Evolutionary conservation across 129 eudicot genomes (phyloP).

Genomic region (Lonicera japonica): DNA sequence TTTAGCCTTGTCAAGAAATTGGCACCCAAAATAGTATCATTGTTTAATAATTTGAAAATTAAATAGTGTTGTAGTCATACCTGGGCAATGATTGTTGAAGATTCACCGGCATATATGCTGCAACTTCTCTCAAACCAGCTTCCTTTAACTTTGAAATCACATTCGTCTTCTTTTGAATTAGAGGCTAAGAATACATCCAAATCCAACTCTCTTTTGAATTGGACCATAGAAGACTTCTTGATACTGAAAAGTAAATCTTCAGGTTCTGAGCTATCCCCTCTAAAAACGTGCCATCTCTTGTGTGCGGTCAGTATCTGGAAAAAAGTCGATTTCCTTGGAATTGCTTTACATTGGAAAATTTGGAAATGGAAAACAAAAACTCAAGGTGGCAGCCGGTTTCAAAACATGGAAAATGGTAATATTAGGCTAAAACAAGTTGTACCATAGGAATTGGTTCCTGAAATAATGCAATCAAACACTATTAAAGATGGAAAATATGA

Average conservation of each 20-base stretch:
- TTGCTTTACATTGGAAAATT: too few species aligned
- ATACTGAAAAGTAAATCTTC: slow-evolving; percentile 25
- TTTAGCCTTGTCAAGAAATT: too few species aligned
- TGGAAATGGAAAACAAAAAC: too few species aligned
- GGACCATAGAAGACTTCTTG: slow-evolving; percentile 29
- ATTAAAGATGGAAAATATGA: too few species aligned
- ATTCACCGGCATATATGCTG: slow-evolving; percentile 27
- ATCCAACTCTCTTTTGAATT: slow-evolving; percentile 29
- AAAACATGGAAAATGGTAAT: too few species aligned
- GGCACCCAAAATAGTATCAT: too few species aligned
- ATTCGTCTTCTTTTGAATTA: slow-evolving; percentile 23
- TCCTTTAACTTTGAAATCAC: slow-evolving; percentile 37
- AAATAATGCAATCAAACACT: too few species aligned
- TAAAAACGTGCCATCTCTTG: slow-evolving; percentile 36
- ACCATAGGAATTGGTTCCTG: too few species aligned
- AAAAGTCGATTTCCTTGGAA: too few species aligned
- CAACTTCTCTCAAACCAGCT: slow-evolving; percentile 35
- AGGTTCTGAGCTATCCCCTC: slow-evolving; percentile 36
- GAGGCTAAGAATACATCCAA: slow-evolving; percentile 29
- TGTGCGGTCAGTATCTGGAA: slow-evolving; percentile 13
- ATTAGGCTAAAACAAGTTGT: too few species aligned
- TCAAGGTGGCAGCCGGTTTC: too few species aligned
- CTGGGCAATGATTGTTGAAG: slow-evolving; percentile 28
- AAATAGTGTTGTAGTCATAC: slow-evolving; percentile 4
- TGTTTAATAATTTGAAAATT: too few species aligned